phyloP scores from a whole-genome alignment of 768 basidiomycete species.

The Artomyces pyxidatus region DNA sequence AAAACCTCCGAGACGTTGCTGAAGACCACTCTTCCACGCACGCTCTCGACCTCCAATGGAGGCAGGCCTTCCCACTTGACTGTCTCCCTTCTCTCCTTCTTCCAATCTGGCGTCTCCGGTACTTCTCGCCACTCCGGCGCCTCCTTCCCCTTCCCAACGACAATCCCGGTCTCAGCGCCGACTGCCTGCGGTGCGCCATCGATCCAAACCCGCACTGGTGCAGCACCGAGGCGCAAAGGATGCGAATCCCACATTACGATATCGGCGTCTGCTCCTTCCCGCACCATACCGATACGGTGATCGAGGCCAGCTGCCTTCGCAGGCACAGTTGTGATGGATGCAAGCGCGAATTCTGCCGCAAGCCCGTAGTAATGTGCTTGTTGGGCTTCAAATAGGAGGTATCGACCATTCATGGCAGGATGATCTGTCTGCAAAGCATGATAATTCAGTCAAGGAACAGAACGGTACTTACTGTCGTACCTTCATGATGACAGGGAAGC shows the following conservation, averaged over 20 bases:
- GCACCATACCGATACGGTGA: slow-evolving; percentile 69
- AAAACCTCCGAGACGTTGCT: slow-evolving; percentile 40
- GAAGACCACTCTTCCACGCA: slow-evolving; percentile 39
- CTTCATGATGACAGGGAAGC: slow-evolving; percentile 70
- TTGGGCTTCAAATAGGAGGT: slow-evolving; percentile 77
- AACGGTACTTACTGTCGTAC: slow-evolving; percentile 22
- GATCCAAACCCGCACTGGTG: slow-evolving; percentile 61
- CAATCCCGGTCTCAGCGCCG: slow-evolving; percentile 30
- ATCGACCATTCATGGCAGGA: slow-evolving; percentile 57
- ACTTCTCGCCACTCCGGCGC: slow-evolving; percentile 14
- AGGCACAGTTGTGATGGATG: slow-evolving; percentile 66
- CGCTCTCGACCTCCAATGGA: slow-evolving; percentile 38
- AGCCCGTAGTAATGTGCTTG: slow-evolving; percentile 80
- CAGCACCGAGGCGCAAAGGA: slow-evolving; percentile 67
- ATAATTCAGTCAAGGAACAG: background rate
- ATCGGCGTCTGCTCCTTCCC: slow-evolving; percentile 37
- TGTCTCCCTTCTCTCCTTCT: slow-evolving; percentile 48
- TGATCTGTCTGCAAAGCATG: slow-evolving; percentile 49
- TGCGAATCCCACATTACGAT: slow-evolving; percentile 74
- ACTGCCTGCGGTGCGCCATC: slow-evolving; percentile 67
- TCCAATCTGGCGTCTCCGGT: slow-evolving; percentile 50
- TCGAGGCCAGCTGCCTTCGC: slow-evolving; percentile 69
- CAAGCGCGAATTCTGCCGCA: slow-evolving; percentile 57
- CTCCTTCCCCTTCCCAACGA: slow-evolving; percentile 16
- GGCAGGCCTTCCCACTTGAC: slow-evolving; percentile 63